Conservation (phyloP, 116 monocot genomes). For the Iris pallida region DNA sequence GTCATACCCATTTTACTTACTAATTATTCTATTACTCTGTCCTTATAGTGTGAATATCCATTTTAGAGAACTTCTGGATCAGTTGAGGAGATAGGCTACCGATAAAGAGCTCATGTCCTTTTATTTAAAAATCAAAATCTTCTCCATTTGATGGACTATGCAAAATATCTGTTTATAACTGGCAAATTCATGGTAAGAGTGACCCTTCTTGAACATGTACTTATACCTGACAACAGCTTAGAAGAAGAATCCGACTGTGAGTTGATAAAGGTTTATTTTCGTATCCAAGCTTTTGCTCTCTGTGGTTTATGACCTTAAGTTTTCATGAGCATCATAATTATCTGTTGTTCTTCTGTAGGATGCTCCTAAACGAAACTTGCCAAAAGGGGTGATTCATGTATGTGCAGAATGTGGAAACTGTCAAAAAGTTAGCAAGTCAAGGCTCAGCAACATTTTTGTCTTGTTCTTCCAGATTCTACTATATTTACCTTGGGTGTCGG, state of each 20-base stretch:
- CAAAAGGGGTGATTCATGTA: constrained; percentile 73
- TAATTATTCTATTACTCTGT: too few relatives aligned
- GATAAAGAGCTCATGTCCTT: too few relatives aligned
- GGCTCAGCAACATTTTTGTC: not conserved
- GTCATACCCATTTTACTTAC: too few relatives aligned
- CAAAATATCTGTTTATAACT: too few relatives aligned
- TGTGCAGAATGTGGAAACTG: constrained; percentile 56
- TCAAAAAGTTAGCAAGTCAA: constrained; percentile 52
- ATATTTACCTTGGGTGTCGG: not conserved
- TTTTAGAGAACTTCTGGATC: too few relatives aligned
- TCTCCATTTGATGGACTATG: too few relatives aligned
- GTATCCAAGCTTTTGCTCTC: not conserved
- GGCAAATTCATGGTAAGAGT: too few relatives aligned
- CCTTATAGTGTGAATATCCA: too few relatives aligned
- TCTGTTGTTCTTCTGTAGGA: constrained; percentile 33
- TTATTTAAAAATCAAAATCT: too few relatives aligned
- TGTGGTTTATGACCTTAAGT: not conserved
- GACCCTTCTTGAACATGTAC: too few relatives aligned
- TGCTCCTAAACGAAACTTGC: constrained; percentile 22
- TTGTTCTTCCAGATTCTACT: not conserved
- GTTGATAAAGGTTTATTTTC: not conserved
- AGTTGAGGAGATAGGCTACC: too few relatives aligned
- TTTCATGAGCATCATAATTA: not conserved
- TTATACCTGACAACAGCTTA: constrained; percentile 30
- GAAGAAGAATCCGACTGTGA: constrained; percentile 52